phyloP scores from a whole-genome alignment of 2,329 filamentous ascomycete genomes.

The Diplodia intermedia region DNA sequence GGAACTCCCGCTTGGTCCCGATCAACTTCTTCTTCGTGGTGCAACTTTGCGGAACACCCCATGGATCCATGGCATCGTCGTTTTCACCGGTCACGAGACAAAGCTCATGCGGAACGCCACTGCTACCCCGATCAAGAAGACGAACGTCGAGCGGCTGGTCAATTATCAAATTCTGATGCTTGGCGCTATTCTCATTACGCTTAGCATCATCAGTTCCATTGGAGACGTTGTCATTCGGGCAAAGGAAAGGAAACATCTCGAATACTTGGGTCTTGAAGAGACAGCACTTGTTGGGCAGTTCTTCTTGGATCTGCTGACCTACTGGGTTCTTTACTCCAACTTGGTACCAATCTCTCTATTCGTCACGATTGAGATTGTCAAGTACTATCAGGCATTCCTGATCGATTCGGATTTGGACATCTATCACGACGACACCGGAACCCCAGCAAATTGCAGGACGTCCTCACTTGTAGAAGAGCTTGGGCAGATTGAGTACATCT shows the following conservation, averaged over 20 bases:
- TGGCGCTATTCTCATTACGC: slow-evolving; percentile 78
- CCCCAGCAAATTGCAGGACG: slow-evolving; percentile 92
- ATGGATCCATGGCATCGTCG: slow-evolving; percentile 94
- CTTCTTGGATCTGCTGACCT: slow-evolving; percentile 93
- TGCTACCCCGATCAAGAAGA: slow-evolving; percentile 95
- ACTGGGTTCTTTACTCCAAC: slow-evolving; percentile 97
- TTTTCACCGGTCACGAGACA: slow-evolving; percentile 97
- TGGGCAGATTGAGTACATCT: slow-evolving; percentile 98
- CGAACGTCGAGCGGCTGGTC: slow-evolving; percentile 91
- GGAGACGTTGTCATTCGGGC: slow-evolving; percentile 84
- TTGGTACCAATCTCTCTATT: slow-evolving; percentile 97
- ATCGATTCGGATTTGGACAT: slow-evolving; percentile 98
- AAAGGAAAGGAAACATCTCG: slow-evolving; percentile 66
- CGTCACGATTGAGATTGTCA: slow-evolving; percentile 96
- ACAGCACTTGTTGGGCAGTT: slow-evolving; percentile 70
- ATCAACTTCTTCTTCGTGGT: slow-evolving; percentile 90
- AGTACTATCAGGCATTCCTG: slow-evolving; percentile 96
- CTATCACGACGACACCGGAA: slow-evolving; percentile 95
- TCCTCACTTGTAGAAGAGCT: slow-evolving; percentile 96
- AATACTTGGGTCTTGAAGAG: slow-evolving; percentile 72
- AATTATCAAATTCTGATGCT: slow-evolving; percentile 93
- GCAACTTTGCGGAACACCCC: slow-evolving; percentile 95
- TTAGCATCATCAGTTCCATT: slow-evolving; percentile 89
- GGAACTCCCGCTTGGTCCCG: slow-evolving; percentile 85
- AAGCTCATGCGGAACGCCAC: slow-evolving; percentile 99